Conservation (phyloP, 371 early-diverging fungal genomes). For the Mucor irregularis region DNA sequence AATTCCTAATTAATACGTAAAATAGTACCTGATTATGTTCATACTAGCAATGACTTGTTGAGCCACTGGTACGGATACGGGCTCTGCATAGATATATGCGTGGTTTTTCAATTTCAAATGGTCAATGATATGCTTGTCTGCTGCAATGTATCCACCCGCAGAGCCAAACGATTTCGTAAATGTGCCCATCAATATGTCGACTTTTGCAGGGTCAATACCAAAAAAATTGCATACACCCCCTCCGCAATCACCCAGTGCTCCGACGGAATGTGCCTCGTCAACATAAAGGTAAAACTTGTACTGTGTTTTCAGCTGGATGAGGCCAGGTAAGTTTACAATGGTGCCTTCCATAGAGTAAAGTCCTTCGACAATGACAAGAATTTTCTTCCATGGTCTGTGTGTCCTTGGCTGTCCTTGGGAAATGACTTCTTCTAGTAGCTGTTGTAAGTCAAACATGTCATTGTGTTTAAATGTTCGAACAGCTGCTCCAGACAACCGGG, state of each 20-base stretch:
- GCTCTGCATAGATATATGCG: constrained; percentile 90
- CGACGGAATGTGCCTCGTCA: constrained; percentile 99
- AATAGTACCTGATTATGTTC: constrained; percentile 66
- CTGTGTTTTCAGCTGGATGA: constrained; percentile 90
- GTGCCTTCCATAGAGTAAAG: constrained; percentile 99
- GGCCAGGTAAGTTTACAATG: constrained; percentile 86
- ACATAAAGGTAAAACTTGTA: constrained; percentile 99
- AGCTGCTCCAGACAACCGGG: constrained; percentile 90
- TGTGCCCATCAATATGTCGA: constrained; percentile 99
- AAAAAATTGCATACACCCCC: constrained; percentile 97
- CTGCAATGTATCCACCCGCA: constrained; percentile 97
- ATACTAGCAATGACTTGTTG: constrained; percentile 92
- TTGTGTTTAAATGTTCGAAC: constrained; percentile 98
- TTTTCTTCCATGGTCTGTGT: constrained; percentile 99
- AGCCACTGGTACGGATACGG: constrained; percentile 89
- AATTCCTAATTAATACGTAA: constrained; percentile 47
- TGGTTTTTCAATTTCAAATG: constrained; percentile 81
- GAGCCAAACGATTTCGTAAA: constrained; percentile 99
- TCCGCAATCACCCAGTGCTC: constrained; percentile 91
- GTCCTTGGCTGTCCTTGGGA: constrained; percentile 99
- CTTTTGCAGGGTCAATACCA: constrained; percentile 81
- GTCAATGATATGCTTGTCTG: constrained; percentile 72
- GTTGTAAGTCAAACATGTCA: constrained; percentile 77
- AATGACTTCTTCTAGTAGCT: constrained; percentile 87
- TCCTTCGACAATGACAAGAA: constrained; percentile 98